phyloP scores from a whole-genome alignment of 2,329 filamentous ascomycete genomes.

The Fusarium tjaetaba region DNA sequence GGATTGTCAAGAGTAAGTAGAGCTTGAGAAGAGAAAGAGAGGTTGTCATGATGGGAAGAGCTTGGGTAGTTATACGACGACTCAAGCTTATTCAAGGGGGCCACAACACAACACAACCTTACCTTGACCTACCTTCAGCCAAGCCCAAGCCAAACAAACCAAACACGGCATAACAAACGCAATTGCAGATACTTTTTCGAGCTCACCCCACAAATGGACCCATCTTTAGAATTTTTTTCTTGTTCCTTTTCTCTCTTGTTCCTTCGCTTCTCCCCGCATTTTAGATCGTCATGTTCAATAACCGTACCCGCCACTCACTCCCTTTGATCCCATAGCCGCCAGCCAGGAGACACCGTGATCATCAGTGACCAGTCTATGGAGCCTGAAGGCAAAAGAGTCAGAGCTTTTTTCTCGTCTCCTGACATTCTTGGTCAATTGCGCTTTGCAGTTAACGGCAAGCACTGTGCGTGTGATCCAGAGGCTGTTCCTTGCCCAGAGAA shows the following conservation, averaged over 20 bases:
- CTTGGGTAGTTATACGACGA: slow-evolving; percentile 39
- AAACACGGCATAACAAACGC: slow-evolving; percentile 22
- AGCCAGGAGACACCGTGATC: not conserved
- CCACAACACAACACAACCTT: not conserved
- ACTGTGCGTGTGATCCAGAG: slow-evolving; percentile 37
- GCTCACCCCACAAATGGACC: slow-evolving; percentile 41
- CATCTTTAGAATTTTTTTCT: slow-evolving; percentile 5
- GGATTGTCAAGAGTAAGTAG: not conserved
- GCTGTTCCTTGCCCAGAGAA: slow-evolving; percentile 10
- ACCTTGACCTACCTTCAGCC: slow-evolving; percentile 23
- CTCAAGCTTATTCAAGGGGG: not conserved
- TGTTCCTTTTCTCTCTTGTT: not conserved
- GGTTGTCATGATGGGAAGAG: slow-evolving; percentile 33
- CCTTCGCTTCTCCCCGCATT: slow-evolving; percentile 36
- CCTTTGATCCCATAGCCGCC: not conserved
- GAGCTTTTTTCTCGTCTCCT: slow-evolving; percentile 1
- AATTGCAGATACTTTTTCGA: slow-evolving; percentile 19
- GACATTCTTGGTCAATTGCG: slow-evolving; percentile 12
- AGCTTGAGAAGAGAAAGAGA: slow-evolving; percentile 16
- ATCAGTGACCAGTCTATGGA: not conserved
- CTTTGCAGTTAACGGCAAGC: slow-evolving; percentile 45
- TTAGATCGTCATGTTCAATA: slow-evolving; percentile 7
- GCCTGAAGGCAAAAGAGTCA: not conserved
- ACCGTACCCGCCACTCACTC: not conserved
- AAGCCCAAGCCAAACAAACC: not conserved